Percentiles rank a stretch among this genome's conserved stretches.
Conservation (phyloP, 2,329 filamentous ascomycete genomes). For the Spiromastix sp. region DNA sequence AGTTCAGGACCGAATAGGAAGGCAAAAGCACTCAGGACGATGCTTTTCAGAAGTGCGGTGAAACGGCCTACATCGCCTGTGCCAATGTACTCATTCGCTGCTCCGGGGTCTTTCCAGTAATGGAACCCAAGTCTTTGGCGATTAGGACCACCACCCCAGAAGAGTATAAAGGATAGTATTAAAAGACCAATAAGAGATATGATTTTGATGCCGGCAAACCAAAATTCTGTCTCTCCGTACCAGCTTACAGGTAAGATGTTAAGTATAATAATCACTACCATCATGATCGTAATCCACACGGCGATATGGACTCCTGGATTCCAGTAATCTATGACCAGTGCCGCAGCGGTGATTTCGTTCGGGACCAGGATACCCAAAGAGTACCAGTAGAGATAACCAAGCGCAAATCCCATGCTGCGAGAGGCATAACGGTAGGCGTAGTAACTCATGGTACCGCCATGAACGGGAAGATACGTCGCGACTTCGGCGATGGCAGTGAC, state of each 20-base stretch:
- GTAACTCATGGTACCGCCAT: slow-evolving; percentile 35
- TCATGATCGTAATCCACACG: slow-evolving; percentile 46
- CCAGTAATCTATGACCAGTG: slow-evolving; percentile 58
- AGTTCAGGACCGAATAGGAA: slow-evolving; percentile 48
- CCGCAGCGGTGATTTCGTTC: slow-evolving; percentile 55
- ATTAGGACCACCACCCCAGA: slow-evolving; percentile 46
- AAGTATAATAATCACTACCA: slow-evolving; percentile 46
- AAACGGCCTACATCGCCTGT: slow-evolving; percentile 40
- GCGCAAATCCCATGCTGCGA: slow-evolving; percentile 31
- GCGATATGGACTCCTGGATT: slow-evolving; percentile 31
- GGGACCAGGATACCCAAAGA: slow-evolving; percentile 37
- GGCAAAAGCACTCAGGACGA: slow-evolving; percentile 43
- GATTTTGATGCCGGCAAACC: slow-evolving; percentile 43
- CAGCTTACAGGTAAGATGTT: slow-evolving; percentile 40
- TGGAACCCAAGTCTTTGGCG: slow-evolving; percentile 41
- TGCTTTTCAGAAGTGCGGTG: slow-evolving; percentile 40
- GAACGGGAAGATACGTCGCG: slow-evolving; percentile 33
- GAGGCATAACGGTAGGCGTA: slow-evolving; percentile 35
- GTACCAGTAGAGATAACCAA: slow-evolving; percentile 40
- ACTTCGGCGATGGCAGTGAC: slow-evolving; percentile 37
- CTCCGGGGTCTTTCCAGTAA: slow-evolving; percentile 40
- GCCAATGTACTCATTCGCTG: slow-evolving; percentile 40
- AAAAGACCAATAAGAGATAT: slow-evolving; percentile 43
- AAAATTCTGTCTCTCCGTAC: slow-evolving; percentile 47
- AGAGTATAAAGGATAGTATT: slow-evolving; percentile 43